Base-by-base conservation (phyloP, 305 asterid genomes). In the Striga hermonthica region DNA sequence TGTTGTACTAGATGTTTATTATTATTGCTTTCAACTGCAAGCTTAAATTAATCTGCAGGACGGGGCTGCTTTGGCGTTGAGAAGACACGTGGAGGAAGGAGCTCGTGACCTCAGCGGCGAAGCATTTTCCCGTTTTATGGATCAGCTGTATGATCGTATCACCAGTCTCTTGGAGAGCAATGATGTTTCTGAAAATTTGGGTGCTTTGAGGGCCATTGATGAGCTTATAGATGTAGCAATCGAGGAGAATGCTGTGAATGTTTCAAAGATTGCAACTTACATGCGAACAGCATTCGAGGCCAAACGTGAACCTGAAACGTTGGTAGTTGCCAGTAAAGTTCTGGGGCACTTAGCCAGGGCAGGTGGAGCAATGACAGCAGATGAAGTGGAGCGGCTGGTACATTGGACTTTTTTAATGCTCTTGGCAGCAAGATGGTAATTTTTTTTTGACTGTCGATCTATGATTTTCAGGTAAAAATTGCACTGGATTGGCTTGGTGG, bases 301-400 rank as follows among this genome's bases (percentile, higher is more conserved):
- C 50, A 93, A 93, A 76, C 91, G 95, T 36, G 97, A 90, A 66
- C 90, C 89, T 56, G 97, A 90, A 73, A 83, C 87, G 64, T 80
- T 93, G 82, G 85, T 88, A 67, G 80, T 82, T 81, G 94, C 99
- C 62, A 93, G 99, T 81, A 79, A 72, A 82, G 99, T 90, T 74
- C 76, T 93, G 62, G 99, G 99, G 58, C 99, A 93, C 81, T 81
- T 93, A 65, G 99, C 99, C 64, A 84, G 97, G 81, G 95, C 97
- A 74, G 99, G 99, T 61, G 99, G 99, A 74, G 96, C 96, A 67
- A 90, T 86, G 96, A 88, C 97, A 43, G 96, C 97, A 9, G 99
- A 93, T 84, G 99, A 93, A 88, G 95, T 93, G 76, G 99, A 90
- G 79, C 81, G 83, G 62, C 90, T 90, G 90, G 99, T 93, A 74